Conservation (phyloP, 1,284 basidiomycete genomes). For the Rhizoctonia solani region DNA sequence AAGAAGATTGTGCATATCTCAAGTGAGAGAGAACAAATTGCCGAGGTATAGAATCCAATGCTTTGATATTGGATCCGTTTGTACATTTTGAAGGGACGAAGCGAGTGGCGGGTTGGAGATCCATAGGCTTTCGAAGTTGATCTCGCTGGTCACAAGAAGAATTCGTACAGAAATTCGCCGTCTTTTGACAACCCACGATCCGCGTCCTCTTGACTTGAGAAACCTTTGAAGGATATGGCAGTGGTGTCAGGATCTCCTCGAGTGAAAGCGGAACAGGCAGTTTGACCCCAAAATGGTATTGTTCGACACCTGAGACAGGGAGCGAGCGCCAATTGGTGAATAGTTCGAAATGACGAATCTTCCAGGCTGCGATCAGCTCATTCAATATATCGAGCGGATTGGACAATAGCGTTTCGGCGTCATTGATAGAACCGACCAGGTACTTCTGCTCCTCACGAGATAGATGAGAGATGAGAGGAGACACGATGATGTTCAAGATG, state of each 20-base stretch:
- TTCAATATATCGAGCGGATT: neutral
- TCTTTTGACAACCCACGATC: no score
- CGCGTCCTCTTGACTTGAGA: no score
- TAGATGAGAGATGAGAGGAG: constrained; percentile 5
- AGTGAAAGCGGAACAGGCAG: neutral
- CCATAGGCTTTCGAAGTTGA: no score
- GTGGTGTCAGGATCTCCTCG: neutral
- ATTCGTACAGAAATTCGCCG: no score
- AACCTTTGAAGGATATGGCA: constrained; percentile 24
- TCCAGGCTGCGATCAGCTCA: neutral
- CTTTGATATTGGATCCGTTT: no score
- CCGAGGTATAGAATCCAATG: no score
- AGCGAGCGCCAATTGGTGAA: neutral
- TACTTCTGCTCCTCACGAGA: constrained; percentile 1
- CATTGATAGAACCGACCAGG: neutral
- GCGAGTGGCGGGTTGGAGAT: no score
- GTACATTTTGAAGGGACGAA: no score
- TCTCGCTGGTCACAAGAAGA: no score
- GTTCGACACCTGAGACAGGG: neutral
- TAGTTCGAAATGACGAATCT: neutral
- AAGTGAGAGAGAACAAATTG: no score
- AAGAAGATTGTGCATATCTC: no score
- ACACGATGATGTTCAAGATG: neutral
- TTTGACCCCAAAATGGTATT: neutral
- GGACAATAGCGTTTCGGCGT: neutral